Evolutionary conservation across 345 rosid species (phyloP).

Genomic region (Gossypium sturtianum): DNA sequence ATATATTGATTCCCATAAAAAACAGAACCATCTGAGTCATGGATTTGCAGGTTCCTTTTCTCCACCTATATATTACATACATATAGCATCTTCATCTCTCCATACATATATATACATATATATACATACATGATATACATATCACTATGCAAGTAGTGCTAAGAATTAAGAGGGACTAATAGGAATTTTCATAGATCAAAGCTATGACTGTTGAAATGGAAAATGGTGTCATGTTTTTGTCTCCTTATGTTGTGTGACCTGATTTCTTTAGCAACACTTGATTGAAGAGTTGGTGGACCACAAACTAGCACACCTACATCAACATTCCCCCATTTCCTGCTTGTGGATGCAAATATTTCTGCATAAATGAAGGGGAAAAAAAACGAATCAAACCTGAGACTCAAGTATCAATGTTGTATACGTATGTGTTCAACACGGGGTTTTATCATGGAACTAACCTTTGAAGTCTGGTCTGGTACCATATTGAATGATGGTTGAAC

Average conservation of each 20-base stretch:
- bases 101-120: not conserved
- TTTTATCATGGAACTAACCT: conserved; percentile 30
- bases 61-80: not conserved
- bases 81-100: no score
- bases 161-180: not conserved
- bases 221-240: conserved; percentile 35
- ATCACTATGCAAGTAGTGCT: not conserved
- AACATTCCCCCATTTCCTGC: conserved; percentile 57
- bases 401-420: not conserved
- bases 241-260: conserved; percentile 51
- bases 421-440: not conserved
- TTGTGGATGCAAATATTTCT: conserved; percentile 52
- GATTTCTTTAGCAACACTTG: conserved; percentile 74
- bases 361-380: conserved; percentile 10
- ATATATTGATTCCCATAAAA: not conserved
- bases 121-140: not conserved
- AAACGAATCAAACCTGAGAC: not conserved
- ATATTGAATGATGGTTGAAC: conserved; percentile 34
- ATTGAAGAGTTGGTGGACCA: conserved; percentile 69
- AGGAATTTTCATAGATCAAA: conserved; percentile 10
- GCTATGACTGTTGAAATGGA: conserved; percentile 13
- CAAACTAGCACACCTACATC: conserved; percentile 84
- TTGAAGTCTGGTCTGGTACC: conserved; percentile 81
- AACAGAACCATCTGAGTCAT: not conserved
- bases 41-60: not conserved